A percentile compares a stretch with the other conserved stretches of the same genome.
phyloP scores from a whole-genome alignment of 768 basidiomycete species.

The Leucocoprinus birnbaumii region DNA sequence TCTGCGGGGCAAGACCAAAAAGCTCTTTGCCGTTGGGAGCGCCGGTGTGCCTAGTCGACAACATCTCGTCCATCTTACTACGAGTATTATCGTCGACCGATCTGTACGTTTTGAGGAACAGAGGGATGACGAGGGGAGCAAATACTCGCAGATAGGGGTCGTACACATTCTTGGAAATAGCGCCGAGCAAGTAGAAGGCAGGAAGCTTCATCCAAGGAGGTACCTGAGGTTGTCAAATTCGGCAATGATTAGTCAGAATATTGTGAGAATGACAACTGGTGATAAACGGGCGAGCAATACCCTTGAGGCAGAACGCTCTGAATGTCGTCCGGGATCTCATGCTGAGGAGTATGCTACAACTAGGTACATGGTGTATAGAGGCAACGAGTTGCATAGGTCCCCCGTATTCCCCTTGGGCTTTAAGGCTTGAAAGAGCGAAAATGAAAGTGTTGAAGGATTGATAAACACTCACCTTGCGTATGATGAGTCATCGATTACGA shows the following conservation, averaged over 20 bases:
- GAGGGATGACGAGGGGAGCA: slow-evolving; percentile 71
- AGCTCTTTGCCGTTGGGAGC: slow-evolving; percentile 78
- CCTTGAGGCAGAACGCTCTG: slow-evolving; percentile 15
- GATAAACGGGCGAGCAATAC: slow-evolving; percentile 21
- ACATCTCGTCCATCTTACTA: slow-evolving; percentile 97
- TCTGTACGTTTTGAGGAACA: slow-evolving; percentile 87
- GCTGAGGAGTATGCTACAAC: slow-evolving; percentile 25
- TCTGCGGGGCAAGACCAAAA: slow-evolving; percentile 79
- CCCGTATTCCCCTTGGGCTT: slow-evolving; percentile 11
- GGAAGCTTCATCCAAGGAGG: slow-evolving; percentile 90
- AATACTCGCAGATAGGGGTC: slow-evolving; percentile 90
- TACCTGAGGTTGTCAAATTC: slow-evolving; percentile 58
- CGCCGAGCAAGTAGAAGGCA: slow-evolving; percentile 92
- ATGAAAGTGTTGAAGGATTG: slow-evolving; percentile 12
- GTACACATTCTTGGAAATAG: slow-evolving; percentile 95
- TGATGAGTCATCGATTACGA: slow-evolving; percentile 21
- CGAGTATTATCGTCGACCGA: slow-evolving; percentile 82
- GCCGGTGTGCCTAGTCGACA: slow-evolving; percentile 91
- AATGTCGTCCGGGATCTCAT: slow-evolving; percentile 25
- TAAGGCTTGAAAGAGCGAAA: slow-evolving; percentile 13
- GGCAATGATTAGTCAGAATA: slow-evolving; percentile 66
- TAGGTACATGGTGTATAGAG: slow-evolving; percentile 11
- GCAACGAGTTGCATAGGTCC: slow-evolving; percentile 7
- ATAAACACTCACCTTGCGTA: slow-evolving; percentile 76
- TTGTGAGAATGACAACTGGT: slow-evolving; percentile 37